Base-by-base conservation (phyloP, 371 early-diverging fungal genomes). In the Saksenaea vasiformis region DNA sequence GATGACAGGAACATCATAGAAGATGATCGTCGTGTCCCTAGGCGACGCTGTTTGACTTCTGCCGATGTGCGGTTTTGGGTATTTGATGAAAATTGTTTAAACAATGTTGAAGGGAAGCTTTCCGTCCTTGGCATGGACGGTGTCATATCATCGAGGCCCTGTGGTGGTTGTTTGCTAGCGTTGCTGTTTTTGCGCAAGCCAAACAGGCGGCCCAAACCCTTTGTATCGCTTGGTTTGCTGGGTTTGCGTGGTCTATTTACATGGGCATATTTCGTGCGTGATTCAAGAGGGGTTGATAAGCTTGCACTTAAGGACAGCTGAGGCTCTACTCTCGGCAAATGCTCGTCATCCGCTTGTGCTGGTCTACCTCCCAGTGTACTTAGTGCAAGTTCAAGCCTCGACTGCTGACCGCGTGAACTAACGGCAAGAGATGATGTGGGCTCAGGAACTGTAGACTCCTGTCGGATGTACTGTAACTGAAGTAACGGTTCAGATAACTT, bases 191-290 rank as follows among this genome's bases (percentile, higher is more conserved):
- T 47, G 11, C 51, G 51, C 22, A 47, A 47, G 5, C 51, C 51
- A 22, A 47, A 47, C 17, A 47, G 51, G 17, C 51, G 26, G 22
- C 51, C 22, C 19, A 47, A 47, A 22, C 51, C 51, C 22, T 47
- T 47, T 9, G 27, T 47, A 47, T 47, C 51, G 22, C 22, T 47
- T 47, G 51, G 22, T 47, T 47, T 47, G 22, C 51, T 26, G 9
- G 51, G 10, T 22, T 47, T 47, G 51, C 51, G 51, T 47, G 51
- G 51, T 47, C 4, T 22, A 47, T 26, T 47, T 47, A 47, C 51
- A 47, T 47, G 51, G 51, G 51, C 51, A 22, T 19, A 47, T 22
- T 47, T 47, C 5, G 22, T 47, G 24, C 22, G 51, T 47, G 51
- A 47, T 47, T 47, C 51, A 10, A 47, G 26, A 47, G 51, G 51